These are phyloP conservation scores for Colletotrichum nymphaeae DNA, from an alignment of 2,329 filamentous ascomycete genomes.

Conservation along the genomic window DNA sequence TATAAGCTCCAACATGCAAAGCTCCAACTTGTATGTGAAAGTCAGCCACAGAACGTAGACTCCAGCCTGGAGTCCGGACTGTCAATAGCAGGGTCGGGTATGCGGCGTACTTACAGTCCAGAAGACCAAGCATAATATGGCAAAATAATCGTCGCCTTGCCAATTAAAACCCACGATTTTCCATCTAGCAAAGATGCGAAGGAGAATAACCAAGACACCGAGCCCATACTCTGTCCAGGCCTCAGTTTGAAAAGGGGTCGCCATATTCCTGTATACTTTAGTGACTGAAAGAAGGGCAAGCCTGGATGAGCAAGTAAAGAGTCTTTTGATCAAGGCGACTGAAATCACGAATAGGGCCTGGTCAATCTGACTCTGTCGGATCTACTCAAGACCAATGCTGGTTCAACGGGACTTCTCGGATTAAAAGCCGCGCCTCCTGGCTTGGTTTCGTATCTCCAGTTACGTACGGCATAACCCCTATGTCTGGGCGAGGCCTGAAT, in stretches of 20 bases:
- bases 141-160: slow-evolving; percentile 57
- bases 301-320: not conserved
- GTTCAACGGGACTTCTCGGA: not conserved
- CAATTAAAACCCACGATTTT: slow-evolving; percentile 53
- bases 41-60: not conserved
- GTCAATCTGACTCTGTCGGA: not conserved
- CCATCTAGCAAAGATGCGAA: slow-evolving; percentile 52
- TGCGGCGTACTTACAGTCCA: slow-evolving; percentile 47
- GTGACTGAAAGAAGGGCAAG: not conserved
- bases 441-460: not conserved
- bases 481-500: not conserved
- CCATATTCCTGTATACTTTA: slow-evolving; percentile 35
- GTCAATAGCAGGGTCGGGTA: too few species aligned
- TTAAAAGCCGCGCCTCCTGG: slow-evolving; percentile 11
- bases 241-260: slow-evolving; percentile 55
- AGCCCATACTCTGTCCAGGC: slow-evolving; percentile 57
- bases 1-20: slow-evolving; percentile 26
- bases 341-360: not conserved
- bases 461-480: not conserved
- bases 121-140: slow-evolving; percentile 48
- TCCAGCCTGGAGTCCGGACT: too few species aligned
- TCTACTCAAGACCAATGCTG: too few species aligned
- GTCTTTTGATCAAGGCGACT: not conserved
- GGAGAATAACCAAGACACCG: slow-evolving; percentile 49
- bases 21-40: not conserved